Conservation (phyloP, 2,329 filamentous ascomycete genomes). For the Colletotrichum kahawae region DNA sequence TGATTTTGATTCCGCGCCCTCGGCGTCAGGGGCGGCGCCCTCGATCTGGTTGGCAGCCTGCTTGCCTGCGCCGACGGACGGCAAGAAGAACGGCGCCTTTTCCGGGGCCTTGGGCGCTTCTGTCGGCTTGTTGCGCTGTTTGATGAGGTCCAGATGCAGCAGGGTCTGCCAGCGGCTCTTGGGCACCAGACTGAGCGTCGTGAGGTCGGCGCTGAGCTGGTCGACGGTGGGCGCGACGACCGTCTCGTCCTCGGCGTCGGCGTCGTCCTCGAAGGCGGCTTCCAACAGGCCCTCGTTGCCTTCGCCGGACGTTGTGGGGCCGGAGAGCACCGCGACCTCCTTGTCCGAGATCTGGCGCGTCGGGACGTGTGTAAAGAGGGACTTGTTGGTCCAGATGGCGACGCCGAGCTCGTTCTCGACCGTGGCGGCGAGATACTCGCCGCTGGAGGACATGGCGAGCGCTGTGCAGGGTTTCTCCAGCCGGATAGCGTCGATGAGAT, state of each 20-base stretch:
- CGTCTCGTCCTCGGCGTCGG: constrained; percentile 57
- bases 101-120: constrained; percentile 91
- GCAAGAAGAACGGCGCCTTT: constrained; percentile 95
- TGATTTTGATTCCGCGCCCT: constrained; percentile 51
- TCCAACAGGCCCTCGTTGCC: constrained; percentile 77
- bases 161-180: constrained; percentile 94
- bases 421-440: constrained; percentile 92
- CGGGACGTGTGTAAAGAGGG: constrained; percentile 86
- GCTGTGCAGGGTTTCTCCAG: constrained; percentile 81
- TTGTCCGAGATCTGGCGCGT: constrained; percentile 84
- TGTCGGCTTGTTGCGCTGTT: constrained; percentile 91
- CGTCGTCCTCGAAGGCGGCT: constrained; percentile 68
- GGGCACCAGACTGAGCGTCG: constrained; percentile 88
- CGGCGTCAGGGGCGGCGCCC: constrained; percentile 31
- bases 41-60: constrained; percentile 26
- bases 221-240: constrained; percentile 66
- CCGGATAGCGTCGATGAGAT: constrained; percentile 90
- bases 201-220: constrained; percentile 81
- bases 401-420: constrained; percentile 84
- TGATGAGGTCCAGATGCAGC: constrained; percentile 89
- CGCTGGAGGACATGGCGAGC: constrained; percentile 85
- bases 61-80: constrained; percentile 58
- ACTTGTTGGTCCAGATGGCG: constrained; percentile 95
- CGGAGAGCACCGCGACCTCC: constrained; percentile 68
- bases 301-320: constrained; percentile 83